phyloP scores from a whole-genome alignment of 2,329 filamentous ascomycete species.

The Scolecobasidium constrictum region DNA sequence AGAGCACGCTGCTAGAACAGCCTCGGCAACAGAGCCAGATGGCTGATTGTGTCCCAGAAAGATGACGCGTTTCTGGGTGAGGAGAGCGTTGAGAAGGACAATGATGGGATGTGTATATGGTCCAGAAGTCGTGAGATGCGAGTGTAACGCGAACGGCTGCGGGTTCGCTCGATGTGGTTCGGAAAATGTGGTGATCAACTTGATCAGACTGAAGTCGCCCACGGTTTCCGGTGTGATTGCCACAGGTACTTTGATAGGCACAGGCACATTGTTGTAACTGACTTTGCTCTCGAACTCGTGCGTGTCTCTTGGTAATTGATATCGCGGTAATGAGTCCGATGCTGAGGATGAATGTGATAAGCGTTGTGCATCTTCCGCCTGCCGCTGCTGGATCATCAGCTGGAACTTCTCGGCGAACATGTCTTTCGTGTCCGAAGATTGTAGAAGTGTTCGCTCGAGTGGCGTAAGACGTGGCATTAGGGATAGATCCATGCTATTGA shows the following conservation, averaged over 20 bases:
- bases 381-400: slow-evolving; percentile 76
- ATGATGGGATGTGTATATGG: slow-evolving; percentile 87
- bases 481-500: slow-evolving; percentile 95
- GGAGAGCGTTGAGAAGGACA: slow-evolving; percentile 82
- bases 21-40: slow-evolving; percentile 91
- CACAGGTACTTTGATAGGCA: slow-evolving; percentile 92
- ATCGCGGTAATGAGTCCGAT: slow-evolving; percentile 45
- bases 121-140: slow-evolving; percentile 88
- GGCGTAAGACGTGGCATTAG: slow-evolving; percentile 77
- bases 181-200: slow-evolving; percentile 91
- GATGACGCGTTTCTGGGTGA: slow-evolving; percentile 93
- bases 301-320: slow-evolving; percentile 79
- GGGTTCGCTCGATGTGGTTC: slow-evolving; percentile 70
- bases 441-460: slow-evolving; percentile 75
- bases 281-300: slow-evolving; percentile 96
- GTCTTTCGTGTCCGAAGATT: slow-evolving; percentile 87
- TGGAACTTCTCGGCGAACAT: slow-evolving; percentile 98
- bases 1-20: slow-evolving; percentile 93
- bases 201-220: slow-evolving; percentile 93
- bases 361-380: slow-evolving; percentile 48
- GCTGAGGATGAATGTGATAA: slow-evolving; percentile 24
- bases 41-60: slow-evolving; percentile 93
- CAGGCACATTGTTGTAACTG: slow-evolving; percentile 90
- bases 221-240: slow-evolving; percentile 92
- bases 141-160: slow-evolving; percentile 75